Percentiles rank a stretch among this genome's conserved stretches.
Evolutionary conservation across 345 rosid genomes (phyloP).

Genomic region (Angophora floribunda): DNA sequence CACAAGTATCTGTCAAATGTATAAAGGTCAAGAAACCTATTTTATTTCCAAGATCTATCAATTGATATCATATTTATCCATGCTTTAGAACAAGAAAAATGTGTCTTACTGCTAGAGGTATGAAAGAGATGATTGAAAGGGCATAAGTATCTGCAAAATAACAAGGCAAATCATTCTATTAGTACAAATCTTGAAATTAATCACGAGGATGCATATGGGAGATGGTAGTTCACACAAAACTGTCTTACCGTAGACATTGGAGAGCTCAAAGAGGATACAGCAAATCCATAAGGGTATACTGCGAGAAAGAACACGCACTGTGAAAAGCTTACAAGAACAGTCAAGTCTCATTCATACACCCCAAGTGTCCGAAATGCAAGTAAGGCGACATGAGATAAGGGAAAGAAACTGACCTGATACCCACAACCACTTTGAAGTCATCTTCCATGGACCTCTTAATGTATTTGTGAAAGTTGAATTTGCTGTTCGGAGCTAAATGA

Average conservation of each 20-base stretch:
- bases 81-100: not conserved
- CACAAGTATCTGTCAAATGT: constrained; percentile 11
- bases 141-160: constrained; percentile 15
- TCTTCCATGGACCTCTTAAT: constrained; percentile 45
- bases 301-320: not conserved
- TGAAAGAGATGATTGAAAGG: constrained; percentile 10
- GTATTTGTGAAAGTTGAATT: constrained; percentile 36
- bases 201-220: not conserved
- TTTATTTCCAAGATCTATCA: not conserved
- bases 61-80: not conserved
- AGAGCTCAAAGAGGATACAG: constrained; percentile 15
- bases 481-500: constrained; percentile 39
- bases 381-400: not conserved
- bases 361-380: not conserved
- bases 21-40: not conserved
- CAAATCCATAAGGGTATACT: constrained; percentile 30
- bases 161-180: not conserved
- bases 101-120: constrained; percentile 18
- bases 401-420: constrained; percentile 24
- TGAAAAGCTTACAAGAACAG: not conserved
- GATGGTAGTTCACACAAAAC: not conserved
- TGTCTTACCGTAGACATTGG: constrained; percentile 12
- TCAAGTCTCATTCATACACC: not conserved
- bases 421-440: constrained; percentile 49
- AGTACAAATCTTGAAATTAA: not conserved